Evolutionary conservation across 306 rosid species (phyloP), one percentile per base, ranked within the genome.

Genomic region (Hippophae gyantsensis): DNA sequence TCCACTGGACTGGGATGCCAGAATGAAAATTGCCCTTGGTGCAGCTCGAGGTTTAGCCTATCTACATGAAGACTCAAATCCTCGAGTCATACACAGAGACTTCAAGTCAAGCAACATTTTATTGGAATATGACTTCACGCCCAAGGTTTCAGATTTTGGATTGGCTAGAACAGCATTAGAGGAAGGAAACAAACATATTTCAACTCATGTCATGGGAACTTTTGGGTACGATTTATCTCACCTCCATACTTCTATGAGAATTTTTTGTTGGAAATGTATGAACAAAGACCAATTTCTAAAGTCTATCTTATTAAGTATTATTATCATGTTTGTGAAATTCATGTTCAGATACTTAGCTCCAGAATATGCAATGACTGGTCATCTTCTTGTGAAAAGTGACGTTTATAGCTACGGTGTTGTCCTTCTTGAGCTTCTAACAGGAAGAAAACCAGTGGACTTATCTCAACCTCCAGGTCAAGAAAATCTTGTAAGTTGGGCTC

Each of bases 121-220:
- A 70, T 73, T 92, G 78, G 97, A 88, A 71, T 13, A 64, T 60
- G 96, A 92, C 70, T 92, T 77, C 65, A 88, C 89, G 44, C 90
- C 99, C 13, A 92, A 92, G 66, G 99, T 92, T 63, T 84, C 99
- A 9, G 99, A 92, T 80, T 92, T 92, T 73, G 99, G 99, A 72
- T 75, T 92, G 78, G 99, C 99, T 57, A 83, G 95, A 80, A 71
- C 95, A 8, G 99, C 99, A 48, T 58, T 88, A 41, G 97, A 83
- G 23, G 95, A 86, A 73, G 95, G 89, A 55, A 80, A 82, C 77
- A 84, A 81, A 74, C 99, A 88, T 63, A 92, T 92, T 74, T 92
- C 99, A 49, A 88, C 99, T 6, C 99, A 92, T 69, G 95, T 92
- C 53, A 92, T 92, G 99, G 99, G 99, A 63, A 92, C 99, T 63